Percentiles rank a stretch among this genome's conserved stretches.
Conservation (phyloP, 495 filamentous ascomycete species). For the Neurospora sp. region DNA sequence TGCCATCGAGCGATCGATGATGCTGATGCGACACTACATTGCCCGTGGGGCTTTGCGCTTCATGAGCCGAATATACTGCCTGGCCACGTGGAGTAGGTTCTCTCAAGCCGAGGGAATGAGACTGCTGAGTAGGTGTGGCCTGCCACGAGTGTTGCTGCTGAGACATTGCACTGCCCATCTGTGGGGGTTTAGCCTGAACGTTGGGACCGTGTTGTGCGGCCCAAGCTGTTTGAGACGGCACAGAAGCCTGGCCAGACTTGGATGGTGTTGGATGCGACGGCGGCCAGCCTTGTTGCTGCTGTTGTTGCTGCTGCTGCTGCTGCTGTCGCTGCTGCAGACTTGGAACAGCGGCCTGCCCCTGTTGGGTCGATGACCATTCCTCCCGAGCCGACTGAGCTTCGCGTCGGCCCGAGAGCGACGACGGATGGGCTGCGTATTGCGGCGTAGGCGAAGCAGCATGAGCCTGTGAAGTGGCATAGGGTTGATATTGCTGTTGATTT, state of each 20-base stretch:
- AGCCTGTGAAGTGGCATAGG: constrained; percentile 11
- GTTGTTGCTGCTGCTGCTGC: constrained; percentile 12
- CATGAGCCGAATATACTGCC: constrained; percentile 18
- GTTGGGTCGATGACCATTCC: constrained; percentile 10
- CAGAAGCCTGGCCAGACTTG: constrained; percentile 27
- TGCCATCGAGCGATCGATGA: constrained; percentile 10
- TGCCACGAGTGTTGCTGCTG: constrained; percentile 18
- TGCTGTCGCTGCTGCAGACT: constrained; percentile 14
- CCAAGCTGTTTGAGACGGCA: constrained; percentile 32
- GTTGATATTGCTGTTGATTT: constrained; percentile 3
- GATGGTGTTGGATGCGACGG: constrained; percentile 29
- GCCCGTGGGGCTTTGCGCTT: constrained; percentile 15
- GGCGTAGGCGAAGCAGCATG: constrained; percentile 19
- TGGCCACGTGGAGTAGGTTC: constrained; percentile 29
- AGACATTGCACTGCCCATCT: constrained; percentile 25
- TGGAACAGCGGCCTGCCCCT: constrained; percentile 2
- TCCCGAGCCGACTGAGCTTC: constrained; percentile 10
- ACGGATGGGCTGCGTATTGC: constrained; percentile 17
- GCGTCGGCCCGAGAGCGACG: constrained; percentile 8
- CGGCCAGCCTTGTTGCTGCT: constrained; percentile 20
- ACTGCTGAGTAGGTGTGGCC: constrained; percentile 11
- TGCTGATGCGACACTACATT: constrained; percentile 19
- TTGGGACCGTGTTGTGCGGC: constrained; percentile 28
- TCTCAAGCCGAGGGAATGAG: constrained; percentile 25
- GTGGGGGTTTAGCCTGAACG: constrained; percentile 26